phyloP scores from a whole-genome alignment of 768 basidiomycete genomes.

The Lentinula detonsa region DNA sequence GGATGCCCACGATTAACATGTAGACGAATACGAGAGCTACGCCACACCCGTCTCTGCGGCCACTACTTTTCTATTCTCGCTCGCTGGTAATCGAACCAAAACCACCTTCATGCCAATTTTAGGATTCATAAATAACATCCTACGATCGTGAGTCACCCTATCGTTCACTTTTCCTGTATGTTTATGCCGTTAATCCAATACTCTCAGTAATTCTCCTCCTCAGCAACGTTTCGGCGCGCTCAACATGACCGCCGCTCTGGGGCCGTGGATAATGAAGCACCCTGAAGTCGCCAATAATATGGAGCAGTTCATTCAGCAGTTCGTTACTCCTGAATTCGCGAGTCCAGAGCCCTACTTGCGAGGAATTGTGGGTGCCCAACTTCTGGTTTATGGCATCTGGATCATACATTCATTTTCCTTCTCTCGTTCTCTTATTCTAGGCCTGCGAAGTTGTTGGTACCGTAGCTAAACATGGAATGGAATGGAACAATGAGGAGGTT shows the following conservation, averaged over 20 bases:
- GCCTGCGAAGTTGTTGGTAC: conserved; percentile 79
- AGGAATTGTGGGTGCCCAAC: conserved; percentile 52
- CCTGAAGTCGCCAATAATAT: conserved; percentile 73
- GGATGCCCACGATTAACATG: neutral
- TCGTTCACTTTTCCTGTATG: neutral
- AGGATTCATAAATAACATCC: conserved; percentile 67
- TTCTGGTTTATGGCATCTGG: conserved; percentile 6
- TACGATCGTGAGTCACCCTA: conserved; percentile 47
- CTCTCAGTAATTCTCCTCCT: conserved; percentile 32
- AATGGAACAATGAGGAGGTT: conserved; percentile 63
- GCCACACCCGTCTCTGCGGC: conserved; percentile 74
- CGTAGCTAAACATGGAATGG: conserved; percentile 62
- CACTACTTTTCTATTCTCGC: conserved; percentile 72
- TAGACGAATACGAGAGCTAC: conserved; percentile 80
- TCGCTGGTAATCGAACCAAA: conserved; percentile 77
- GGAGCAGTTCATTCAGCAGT: conserved; percentile 70
- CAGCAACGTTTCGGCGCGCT: conserved; percentile 79
- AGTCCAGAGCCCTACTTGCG: conserved; percentile 68
- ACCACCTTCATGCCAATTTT: conserved; percentile 79
- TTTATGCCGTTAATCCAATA: conserved; percentile 10
- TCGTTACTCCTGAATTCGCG: conserved; percentile 70
- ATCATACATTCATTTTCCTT: neutral
- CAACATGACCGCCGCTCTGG: conserved; percentile 74
- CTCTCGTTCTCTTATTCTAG: conserved; percentile 24
- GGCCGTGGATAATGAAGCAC: conserved; percentile 77